Evolutionary conservation across 179 eudicot genomes (phyloP).

Genomic region (Silene coronaria): DNA sequence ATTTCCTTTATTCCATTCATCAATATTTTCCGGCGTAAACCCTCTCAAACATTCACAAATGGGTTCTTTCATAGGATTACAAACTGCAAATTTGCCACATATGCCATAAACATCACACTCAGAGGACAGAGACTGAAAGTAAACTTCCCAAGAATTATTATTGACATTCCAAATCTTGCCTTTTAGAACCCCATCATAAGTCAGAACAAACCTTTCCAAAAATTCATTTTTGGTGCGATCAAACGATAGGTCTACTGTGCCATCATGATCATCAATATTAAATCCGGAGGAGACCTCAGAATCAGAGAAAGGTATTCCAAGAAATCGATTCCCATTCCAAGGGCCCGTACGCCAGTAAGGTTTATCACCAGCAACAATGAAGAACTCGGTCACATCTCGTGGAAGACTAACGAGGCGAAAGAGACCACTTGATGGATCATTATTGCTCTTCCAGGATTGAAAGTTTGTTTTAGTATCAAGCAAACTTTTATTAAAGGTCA

Average conservation of each 20-base stretch:
- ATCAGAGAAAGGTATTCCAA: slow-evolving; percentile 11
- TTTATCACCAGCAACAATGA: slow-evolving; percentile 21
- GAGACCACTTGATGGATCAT: slow-evolving; percentile 31
- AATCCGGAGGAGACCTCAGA: neutral
- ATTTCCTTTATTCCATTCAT: slow-evolving; percentile 39
- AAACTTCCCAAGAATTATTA: neutral
- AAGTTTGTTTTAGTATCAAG: neutral
- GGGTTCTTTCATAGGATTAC: slow-evolving; percentile 23
- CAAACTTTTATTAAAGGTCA: neutral
- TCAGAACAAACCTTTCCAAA: neutral
- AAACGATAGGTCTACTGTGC: neutral
- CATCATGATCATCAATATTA: neutral
- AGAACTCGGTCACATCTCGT: neutral
- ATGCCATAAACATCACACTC: slow-evolving; percentile 25
- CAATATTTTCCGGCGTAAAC: slow-evolving; percentile 24
- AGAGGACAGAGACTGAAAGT: neutral
- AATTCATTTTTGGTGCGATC: too few relatives aligned
- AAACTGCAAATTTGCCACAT: slow-evolving; percentile 34
- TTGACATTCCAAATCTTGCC: neutral
- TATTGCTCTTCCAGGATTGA: slow-evolving; percentile 28
- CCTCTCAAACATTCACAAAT: slow-evolving; percentile 40
- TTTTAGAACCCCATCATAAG: neutral
- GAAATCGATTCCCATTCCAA: slow-evolving; percentile 27
- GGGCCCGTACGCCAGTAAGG: slow-evolving; percentile 27
- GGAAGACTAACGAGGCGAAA: slow-evolving; percentile 3